phyloP scores from a whole-genome alignment of 495 filamentous ascomycete species.

The Hypoxylon cercidicola region DNA sequence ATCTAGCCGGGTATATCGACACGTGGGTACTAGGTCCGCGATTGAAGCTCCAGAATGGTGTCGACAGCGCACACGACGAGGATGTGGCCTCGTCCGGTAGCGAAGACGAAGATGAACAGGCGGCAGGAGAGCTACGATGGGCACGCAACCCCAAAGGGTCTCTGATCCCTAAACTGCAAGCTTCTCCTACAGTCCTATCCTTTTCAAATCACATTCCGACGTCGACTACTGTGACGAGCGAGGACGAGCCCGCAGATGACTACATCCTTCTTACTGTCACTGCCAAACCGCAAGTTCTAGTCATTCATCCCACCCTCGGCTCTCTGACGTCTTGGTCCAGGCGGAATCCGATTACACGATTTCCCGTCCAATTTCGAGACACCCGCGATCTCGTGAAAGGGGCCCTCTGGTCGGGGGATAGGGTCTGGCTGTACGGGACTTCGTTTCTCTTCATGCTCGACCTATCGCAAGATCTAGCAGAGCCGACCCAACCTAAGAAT shows the following conservation, averaged over 20 bases:
- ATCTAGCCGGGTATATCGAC: conserved; percentile 87
- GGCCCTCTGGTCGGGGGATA: conserved; percentile 81
- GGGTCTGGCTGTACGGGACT: conserved; percentile 87
- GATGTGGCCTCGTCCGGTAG: conserved; percentile 61
- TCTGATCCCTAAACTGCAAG: conserved; percentile 81
- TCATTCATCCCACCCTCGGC: conserved; percentile 80
- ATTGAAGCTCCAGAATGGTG: conserved; percentile 52
- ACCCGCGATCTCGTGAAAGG: conserved; percentile 83
- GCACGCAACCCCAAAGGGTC: conserved; percentile 61
- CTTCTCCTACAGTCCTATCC: conserved; percentile 74
- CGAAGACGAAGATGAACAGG: conserved; percentile 55
- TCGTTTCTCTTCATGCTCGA: conserved; percentile 96
- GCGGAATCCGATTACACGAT: conserved; percentile 76
- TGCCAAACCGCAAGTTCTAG: conserved; percentile 75
- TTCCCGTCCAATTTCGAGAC: conserved; percentile 76
- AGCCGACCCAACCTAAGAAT: conserved; percentile 3
- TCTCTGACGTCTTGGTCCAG: conserved; percentile 85
- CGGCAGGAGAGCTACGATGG: conserved; percentile 28
- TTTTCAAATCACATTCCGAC: conserved; percentile 62
- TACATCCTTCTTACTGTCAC: conserved; percentile 80
- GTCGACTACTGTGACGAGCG: conserved; percentile 54
- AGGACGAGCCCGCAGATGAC: conserved; percentile 43
- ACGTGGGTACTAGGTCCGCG: conserved; percentile 73
- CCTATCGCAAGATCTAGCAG: conserved; percentile 71
- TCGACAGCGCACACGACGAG: conserved; percentile 46